Percentiles rank a stretch among this genome's conserved stretches.
Conservation (phyloP, 2,329 filamentous ascomycete genomes). For the Domatiomyces catenatus region DNA sequence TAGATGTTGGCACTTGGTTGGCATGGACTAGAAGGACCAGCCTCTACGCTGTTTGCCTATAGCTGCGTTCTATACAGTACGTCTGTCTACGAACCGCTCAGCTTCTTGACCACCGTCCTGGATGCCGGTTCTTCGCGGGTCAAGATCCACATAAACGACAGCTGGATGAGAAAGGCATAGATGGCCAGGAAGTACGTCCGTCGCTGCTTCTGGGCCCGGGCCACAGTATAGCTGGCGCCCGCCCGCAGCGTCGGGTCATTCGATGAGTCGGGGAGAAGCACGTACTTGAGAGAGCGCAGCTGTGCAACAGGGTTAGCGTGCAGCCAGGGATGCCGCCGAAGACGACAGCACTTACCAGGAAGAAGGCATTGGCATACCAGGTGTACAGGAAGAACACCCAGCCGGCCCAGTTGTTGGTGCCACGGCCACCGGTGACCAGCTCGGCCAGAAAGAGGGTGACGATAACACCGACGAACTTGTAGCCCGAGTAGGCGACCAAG, state of each 20-base stretch:
- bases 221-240: slow-evolving; percentile 50
- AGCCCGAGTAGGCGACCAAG: slow-evolving; percentile 87
- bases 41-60: background rate
- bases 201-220: slow-evolving; percentile 70
- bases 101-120: slow-evolving; percentile 14
- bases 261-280: slow-evolving; percentile 72
- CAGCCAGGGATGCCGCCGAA: background rate
- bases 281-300: slow-evolving; percentile 91
- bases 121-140: slow-evolving; percentile 36
- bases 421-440: slow-evolving; percentile 58
- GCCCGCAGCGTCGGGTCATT: slow-evolving; percentile 46
- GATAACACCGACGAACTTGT: slow-evolving; percentile 97
- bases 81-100: background rate
- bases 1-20: too few relatives aligned
- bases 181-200: slow-evolving; percentile 84
- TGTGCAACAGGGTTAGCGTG: slow-evolving; percentile 24
- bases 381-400: slow-evolving; percentile 86
- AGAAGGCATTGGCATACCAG: slow-evolving; percentile 86
- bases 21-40: too few relatives aligned
- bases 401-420: slow-evolving; percentile 74
- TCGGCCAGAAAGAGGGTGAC: slow-evolving; percentile 69
- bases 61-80: background rate
- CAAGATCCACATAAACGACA: slow-evolving; percentile 83
- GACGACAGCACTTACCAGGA: slow-evolving; percentile 51
- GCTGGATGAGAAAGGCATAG: slow-evolving; percentile 87